Percentiles rank a stretch among this genome's conserved stretches.
These are phyloP conservation scores for Nevesoporus exiguus DNA, from an alignment of 768 basidiomycete genomes.

Conservation along the genomic window DNA sequence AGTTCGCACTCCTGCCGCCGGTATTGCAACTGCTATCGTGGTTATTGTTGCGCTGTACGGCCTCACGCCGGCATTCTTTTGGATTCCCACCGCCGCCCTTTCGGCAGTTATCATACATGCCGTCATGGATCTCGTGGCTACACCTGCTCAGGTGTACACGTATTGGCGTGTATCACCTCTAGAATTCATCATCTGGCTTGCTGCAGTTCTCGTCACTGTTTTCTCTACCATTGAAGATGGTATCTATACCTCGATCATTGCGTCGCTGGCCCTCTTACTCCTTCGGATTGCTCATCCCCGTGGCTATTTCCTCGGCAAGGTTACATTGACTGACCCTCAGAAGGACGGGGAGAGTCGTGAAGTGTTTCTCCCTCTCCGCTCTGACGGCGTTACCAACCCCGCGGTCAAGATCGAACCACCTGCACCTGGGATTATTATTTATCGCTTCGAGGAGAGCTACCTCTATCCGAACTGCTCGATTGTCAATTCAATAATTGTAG, in stretches of 20 bases:
- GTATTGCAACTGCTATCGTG: constrained; percentile 78
- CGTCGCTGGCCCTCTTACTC: constrained; percentile 77
- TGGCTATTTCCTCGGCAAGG: constrained; percentile 87
- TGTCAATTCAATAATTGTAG: constrained; percentile 70
- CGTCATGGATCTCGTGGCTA: constrained; percentile 82
- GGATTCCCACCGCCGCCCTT: constrained; percentile 79
- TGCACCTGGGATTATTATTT: constrained; percentile 83
- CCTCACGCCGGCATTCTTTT: constrained; percentile 88
- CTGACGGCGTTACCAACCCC: constrained; percentile 61
- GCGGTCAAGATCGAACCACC: constrained; percentile 73
- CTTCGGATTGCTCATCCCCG: constrained; percentile 85
- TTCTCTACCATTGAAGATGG: constrained; percentile 95
- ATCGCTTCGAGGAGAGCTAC: constrained; percentile 88
- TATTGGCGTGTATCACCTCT: constrained; percentile 95
- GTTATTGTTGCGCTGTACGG: constrained; percentile 95
- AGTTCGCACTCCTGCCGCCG: constrained; percentile 92
- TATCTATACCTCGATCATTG: constrained; percentile 81
- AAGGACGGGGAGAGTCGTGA: constrained; percentile 51
- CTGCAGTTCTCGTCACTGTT: constrained; percentile 83
- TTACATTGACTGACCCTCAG: constrained; percentile 47
- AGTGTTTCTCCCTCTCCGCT: constrained; percentile 75
- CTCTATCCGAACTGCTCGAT: constrained; percentile 77
- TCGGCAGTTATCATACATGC: constrained; percentile 95
- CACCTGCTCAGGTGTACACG: constrained; percentile 73
- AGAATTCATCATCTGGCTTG: constrained; percentile 86